Conservation (phyloP, 1,284 basidiomycete species). For the Puccinia horiana region DNA sequence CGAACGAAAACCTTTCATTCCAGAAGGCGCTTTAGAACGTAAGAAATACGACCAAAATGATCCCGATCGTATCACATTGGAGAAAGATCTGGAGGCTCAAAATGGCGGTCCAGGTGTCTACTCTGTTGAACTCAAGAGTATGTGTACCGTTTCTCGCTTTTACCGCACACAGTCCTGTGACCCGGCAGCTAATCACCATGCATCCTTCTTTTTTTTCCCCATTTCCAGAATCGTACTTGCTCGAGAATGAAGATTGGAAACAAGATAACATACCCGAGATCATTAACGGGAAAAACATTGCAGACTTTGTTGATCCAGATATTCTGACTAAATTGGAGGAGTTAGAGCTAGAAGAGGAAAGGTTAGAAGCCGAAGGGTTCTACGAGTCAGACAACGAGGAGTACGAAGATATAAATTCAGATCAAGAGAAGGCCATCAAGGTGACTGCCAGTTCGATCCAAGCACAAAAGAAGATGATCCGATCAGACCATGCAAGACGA, state of each 20-base stretch:
- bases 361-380: constrained; percentile 87
- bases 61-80: constrained; percentile 70
- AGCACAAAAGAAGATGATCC: constrained; percentile 68
- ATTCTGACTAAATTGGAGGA: constrained; percentile 95
- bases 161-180: neutral
- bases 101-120: constrained; percentile 85
- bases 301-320: constrained; percentile 99
- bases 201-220: neutral
- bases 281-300: constrained; percentile 96
- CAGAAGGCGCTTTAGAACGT: constrained; percentile 67
- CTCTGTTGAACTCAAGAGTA: constrained; percentile 84
- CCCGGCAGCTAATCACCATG: neutral
- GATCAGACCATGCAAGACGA: constrained; percentile 81
- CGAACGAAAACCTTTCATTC: constrained; percentile 79
- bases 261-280: constrained; percentile 93
- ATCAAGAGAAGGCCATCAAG: constrained; percentile 80
- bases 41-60: constrained; percentile 85
- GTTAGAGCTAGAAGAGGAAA: constrained; percentile 94
- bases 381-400: constrained; percentile 81
- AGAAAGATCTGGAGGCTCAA: constrained; percentile 77
- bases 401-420: constrained; percentile 61
- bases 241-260: constrained; percentile 92
- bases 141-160: constrained; percentile 54
- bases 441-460: constrained; percentile 71
- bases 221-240: constrained; percentile 88